Percentiles rank a stretch among this genome's conserved stretches.
These are phyloP conservation scores for Kockovaella imperatae DNA, from an alignment of 768 basidiomycete genomes.

Conservation along the genomic window DNA sequence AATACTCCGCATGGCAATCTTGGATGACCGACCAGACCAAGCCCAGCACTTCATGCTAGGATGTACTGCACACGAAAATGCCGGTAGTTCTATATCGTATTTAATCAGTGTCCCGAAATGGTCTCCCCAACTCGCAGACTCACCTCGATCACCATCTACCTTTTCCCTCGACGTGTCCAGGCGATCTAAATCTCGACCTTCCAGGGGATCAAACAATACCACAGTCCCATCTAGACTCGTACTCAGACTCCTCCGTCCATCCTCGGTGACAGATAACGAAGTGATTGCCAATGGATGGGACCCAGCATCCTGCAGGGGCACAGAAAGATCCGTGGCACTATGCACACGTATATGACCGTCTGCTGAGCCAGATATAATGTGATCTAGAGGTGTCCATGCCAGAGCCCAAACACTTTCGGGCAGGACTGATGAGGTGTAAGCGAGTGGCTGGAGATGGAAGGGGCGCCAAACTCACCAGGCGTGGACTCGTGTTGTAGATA, in stretches of 20 bases:
- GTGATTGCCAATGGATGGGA: conserved; percentile 80
- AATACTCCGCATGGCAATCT: conserved; percentile 26
- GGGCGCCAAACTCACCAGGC: conserved; percentile 14
- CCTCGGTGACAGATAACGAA: conserved; percentile 63
- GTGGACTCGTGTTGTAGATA: conserved; percentile 38
- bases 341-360: conserved; percentile 41
- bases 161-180: conserved; percentile 67
- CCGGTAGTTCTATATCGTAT: conserved; percentile 46
- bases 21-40: conserved; percentile 39
- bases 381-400: conserved; percentile 34
- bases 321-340: conserved; percentile 46
- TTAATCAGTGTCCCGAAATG: conserved; percentile 5
- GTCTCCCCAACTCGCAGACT: conserved; percentile 37
- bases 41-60: conserved; percentile 48
- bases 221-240: conserved; percentile 82
- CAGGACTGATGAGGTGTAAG: conserved; percentile 23
- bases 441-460: not conserved
- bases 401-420: conserved; percentile 42
- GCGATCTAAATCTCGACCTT: conserved; percentile 56
- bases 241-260: conserved; percentile 60
- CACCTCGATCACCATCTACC: conserved; percentile 62
- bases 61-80: conserved; percentile 77
- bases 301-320: conserved; percentile 54
- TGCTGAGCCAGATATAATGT: conserved; percentile 37
- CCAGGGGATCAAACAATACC: conserved; percentile 61